Base-by-base conservation (phyloP, 148 eudicot genomes). In the Silene latifolia region DNA sequence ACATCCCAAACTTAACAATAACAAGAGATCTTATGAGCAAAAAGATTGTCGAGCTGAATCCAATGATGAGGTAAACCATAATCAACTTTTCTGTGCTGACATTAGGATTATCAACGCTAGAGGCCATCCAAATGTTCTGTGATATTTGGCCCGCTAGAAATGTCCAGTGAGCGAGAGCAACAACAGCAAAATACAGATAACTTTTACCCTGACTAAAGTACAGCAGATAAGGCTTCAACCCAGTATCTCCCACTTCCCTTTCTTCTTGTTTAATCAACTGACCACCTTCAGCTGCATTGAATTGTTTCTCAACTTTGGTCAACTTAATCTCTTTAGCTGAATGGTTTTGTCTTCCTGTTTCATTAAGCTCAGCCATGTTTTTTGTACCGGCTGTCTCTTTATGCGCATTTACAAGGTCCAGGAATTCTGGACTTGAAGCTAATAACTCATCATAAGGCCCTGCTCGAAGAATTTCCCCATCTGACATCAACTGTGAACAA, bases 111-210 rank as follows among this genome's bases (percentile, higher is more conserved):
- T 90, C 97, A 65, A 94, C 93, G 67, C 88, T 84, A 53, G 96
- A 87, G 74, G 98, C 98, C 93, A 94, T 88, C 97, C 97, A 94
- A 10, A 88, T 80, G 80, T 90, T 94, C 70, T 94, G 97, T 44
- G 80, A 72, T 78, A 91, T 82, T 83, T 90, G 97, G 72, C 90
- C 80, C 32, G 51, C 66, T 44, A 80, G 74, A 67, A 91, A 94
- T 63, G 51, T 48, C 64, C 88, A 72, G 64, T 90, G 90, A 62
- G 84, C 78, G 18, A 91, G 65, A 76, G 67, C 75, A 23, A 87
- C 88, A 27, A 90, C 27, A 39, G 82, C 48, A 73, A 87, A 92
- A 77, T 80, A 81, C 46, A 86, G 25, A 76, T 75, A 89, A 75
- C 93, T 93, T 78, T 83, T 91, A 78, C 84, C 85, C 80, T 88